phyloP scores from a whole-genome alignment of 306 rosid genomes.

The Begonia masoniana region DNA sequence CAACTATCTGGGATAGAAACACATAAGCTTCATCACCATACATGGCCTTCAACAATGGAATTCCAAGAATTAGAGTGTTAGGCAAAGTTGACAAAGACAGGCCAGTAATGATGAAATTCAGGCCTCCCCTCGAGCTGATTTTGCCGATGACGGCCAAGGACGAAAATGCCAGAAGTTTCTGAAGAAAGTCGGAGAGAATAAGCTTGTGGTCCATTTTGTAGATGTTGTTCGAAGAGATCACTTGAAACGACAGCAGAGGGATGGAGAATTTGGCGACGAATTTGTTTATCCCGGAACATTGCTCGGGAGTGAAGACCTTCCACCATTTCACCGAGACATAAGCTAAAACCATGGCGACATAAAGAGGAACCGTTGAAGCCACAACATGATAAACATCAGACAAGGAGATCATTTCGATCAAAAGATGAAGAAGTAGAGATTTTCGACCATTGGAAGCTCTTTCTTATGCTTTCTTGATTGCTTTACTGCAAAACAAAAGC shows the following conservation, averaged over 20 bases:
- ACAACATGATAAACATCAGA: conserved; percentile 66
- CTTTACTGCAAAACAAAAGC: conserved; percentile 26
- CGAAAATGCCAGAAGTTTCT: conserved; percentile 48
- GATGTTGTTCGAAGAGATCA: conserved; percentile 61
- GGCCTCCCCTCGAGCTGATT: conserved; percentile 40
- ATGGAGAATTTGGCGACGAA: conserved; percentile 87
- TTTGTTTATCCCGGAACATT: conserved; percentile 85
- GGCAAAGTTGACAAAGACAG: conserved; percentile 71
- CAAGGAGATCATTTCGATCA: conserved; percentile 52
- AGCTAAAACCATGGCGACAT: conserved; percentile 75
- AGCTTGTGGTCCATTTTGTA: conserved; percentile 69
- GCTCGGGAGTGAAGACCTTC: conserved; percentile 86
- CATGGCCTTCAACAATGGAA: conserved; percentile 77
- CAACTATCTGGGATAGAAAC: conserved; percentile 63
- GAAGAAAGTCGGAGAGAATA: conserved; percentile 50
- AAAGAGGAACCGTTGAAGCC: conserved; percentile 74
- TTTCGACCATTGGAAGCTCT: conserved; percentile 21
- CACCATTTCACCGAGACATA: conserved; percentile 82
- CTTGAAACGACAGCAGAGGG: conserved; percentile 81
- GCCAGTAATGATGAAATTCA: conserved; percentile 55
- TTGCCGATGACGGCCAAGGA: conserved; percentile 34
- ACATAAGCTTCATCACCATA: conserved; percentile 38
- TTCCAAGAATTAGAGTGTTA: conserved; percentile 72
- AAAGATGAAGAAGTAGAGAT: conserved; percentile 8
- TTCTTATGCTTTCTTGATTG: conserved; percentile 28